Conservation (phyloP, 2,329 filamentous ascomycete genomes). For the Bipolaris oryzae region DNA sequence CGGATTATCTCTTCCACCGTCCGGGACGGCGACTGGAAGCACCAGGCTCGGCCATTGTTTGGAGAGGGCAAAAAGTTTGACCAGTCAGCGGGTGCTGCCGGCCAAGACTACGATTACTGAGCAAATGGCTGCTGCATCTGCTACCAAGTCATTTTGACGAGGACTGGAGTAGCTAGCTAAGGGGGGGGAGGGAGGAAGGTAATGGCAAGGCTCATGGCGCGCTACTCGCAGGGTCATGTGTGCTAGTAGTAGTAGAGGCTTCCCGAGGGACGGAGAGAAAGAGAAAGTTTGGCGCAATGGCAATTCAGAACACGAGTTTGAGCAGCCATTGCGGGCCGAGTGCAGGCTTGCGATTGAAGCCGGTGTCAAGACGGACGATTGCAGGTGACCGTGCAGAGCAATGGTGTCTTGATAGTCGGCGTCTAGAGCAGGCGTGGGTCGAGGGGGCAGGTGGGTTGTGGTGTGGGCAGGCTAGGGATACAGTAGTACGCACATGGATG, state of each 20-base stretch:
- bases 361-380: neutral
- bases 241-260: no score
- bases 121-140: neutral
- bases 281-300: neutral
- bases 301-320: neutral
- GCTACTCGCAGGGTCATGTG: neutral
- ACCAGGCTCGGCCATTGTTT: constrained; percentile 23
- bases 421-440: neutral
- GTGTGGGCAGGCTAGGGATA: neutral
- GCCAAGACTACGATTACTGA: neutral
- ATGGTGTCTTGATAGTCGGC: neutral
- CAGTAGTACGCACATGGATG: neutral
- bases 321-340: neutral
- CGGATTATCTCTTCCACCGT: constrained; percentile 38
- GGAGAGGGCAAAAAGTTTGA: neutral
- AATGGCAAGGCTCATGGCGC: neutral
- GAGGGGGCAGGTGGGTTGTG: neutral
- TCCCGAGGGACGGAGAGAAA: neutral
- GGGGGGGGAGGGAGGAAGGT: no score
- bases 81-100: neutral
- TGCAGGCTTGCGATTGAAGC: neutral
- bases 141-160: neutral
- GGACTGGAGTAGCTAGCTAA: neutral
- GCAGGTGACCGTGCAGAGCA: neutral
- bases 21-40: constrained; percentile 25